These are phyloP conservation scores for Paramecium primaurelia DNA, from an alignment of 73 alveolate species.

Conservation along the genomic window DNA sequence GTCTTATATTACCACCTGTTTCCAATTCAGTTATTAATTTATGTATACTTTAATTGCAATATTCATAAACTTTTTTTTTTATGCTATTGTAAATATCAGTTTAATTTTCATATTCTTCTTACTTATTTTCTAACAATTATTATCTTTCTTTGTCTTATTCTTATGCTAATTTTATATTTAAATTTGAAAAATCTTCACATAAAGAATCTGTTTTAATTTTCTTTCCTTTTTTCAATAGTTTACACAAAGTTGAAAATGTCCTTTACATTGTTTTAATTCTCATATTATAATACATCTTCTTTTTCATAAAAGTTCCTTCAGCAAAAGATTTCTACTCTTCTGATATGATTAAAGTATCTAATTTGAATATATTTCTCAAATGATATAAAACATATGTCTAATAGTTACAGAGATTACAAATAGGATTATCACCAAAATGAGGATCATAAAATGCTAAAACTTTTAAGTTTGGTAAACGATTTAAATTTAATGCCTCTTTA, in stretches of 20 bases:
- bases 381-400: slow-evolving; percentile 78
- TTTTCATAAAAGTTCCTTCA: slow-evolving; percentile 85
- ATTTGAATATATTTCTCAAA: slow-evolving; percentile 43
- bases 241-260: slow-evolving; percentile 64
- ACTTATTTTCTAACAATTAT: slow-evolving; percentile 41
- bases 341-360: slow-evolving; percentile 71
- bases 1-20: slow-evolving; percentile 88
- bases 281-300: slow-evolving; percentile 86
- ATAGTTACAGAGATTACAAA: slow-evolving; percentile 82
- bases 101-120: slow-evolving; percentile 43
- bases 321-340: slow-evolving; percentile 78
- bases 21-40: slow-evolving; percentile 80
- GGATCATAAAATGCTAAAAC: slow-evolving; percentile 75
- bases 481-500: slow-evolving; percentile 73
- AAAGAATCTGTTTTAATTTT: slow-evolving; percentile 61
- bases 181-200: slow-evolving; percentile 48
- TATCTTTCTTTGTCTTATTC: slow-evolving; percentile 41
- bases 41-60: slow-evolving; percentile 43
- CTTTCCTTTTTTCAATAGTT: slow-evolving; percentile 63
- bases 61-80: slow-evolving; percentile 51
- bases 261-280: slow-evolving; percentile 80
- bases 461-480: slow-evolving; percentile 69
- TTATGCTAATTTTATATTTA: slow-evolving; percentile 30
- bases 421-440: slow-evolving; percentile 86
- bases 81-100: slow-evolving; percentile 21